Conservation (phyloP, 75 land plant genomes). For the Sequoia sempervirens region DNA sequence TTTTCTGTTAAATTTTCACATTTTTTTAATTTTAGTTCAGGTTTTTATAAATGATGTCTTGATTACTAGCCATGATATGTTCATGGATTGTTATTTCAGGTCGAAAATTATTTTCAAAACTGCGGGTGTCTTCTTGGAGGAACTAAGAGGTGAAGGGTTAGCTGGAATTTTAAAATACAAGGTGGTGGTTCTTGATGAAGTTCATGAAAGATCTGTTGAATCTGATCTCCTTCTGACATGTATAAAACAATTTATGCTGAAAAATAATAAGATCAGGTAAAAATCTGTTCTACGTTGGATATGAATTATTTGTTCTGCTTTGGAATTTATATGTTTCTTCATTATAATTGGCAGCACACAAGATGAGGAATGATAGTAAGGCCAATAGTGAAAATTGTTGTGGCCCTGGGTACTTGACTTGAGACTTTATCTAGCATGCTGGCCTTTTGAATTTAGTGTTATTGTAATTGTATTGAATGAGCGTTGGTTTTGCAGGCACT, state of each 20-base stretch:
- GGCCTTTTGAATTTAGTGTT: too few species aligned
- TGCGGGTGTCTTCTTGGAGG: constrained; percentile 84
- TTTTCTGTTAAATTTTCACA: neutral
- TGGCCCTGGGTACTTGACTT: neutral
- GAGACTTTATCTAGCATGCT: too few species aligned
- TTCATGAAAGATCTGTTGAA: constrained; percentile 93
- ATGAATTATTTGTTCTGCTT: neutral
- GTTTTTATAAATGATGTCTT: neutral
- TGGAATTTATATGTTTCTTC: neutral
- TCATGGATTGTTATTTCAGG: constrained; percentile 30
- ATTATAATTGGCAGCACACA: neutral
- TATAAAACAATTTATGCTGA: constrained; percentile 71
- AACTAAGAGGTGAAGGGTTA: constrained; percentile 68
- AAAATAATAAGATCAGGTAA: constrained; percentile 69
- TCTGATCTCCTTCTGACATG: constrained; percentile 88
- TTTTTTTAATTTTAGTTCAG: neutral
- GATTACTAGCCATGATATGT: neutral
- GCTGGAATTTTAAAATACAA: constrained; percentile 65
- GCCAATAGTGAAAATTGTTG: neutral
- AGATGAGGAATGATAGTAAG: neutral
- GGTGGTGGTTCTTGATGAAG: constrained; percentile 89
- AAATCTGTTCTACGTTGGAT: neutral
- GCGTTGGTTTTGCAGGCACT: neutral
- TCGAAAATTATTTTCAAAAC: constrained; percentile 86
- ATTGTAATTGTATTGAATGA: neutral